A percentile compares a stretch with the other conserved stretches of the same genome.
phyloP scores from a whole-genome alignment of 2,329 filamentous ascomycete genomes.

The Neophaeococcomyces aloes region DNA sequence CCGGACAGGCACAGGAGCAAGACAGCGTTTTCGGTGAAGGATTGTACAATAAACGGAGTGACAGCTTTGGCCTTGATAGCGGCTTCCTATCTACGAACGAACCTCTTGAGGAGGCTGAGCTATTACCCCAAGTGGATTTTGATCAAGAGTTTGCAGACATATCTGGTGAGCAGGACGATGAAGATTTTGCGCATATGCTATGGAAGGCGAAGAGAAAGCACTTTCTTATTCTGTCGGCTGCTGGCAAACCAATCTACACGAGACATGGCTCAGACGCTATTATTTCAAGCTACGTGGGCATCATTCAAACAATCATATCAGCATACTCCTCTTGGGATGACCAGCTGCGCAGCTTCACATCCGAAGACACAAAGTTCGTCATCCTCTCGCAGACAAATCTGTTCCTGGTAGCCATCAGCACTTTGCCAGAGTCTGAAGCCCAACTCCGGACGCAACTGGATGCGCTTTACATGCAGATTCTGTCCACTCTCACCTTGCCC shows the following conservation, averaged over 20 bases:
- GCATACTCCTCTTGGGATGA: constrained; percentile 80
- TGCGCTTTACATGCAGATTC: constrained; percentile 93
- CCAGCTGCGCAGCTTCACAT: constrained; percentile 69
- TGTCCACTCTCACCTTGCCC: constrained; percentile 87
- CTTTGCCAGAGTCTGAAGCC: constrained; percentile 78
- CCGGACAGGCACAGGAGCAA: constrained; percentile 56
- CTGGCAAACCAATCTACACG: constrained; percentile 95
- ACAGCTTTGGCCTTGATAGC: constrained; percentile 26
- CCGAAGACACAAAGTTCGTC: constrained; percentile 77
- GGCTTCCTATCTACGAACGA: constrained; percentile 2
- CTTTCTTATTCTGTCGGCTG: constrained; percentile 90
- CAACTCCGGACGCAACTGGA: constrained; percentile 83
- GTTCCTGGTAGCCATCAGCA: constrained; percentile 88
- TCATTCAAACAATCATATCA: constrained; percentile 94
- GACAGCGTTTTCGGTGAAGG: constrained; percentile 73
- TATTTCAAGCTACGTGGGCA: constrained; percentile 87
- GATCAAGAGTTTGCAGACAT: constrained; percentile 62
- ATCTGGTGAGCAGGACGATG: constrained; percentile 30
- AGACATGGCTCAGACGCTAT: constrained; percentile 82
- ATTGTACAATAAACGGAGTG: constrained; percentile 31
- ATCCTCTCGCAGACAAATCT: constrained; percentile 75
- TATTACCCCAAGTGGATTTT: constrained; percentile 44
- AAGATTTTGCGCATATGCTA: constrained; percentile 54
- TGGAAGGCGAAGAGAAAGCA: constrained; percentile 96
- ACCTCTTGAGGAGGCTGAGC: constrained; percentile 41